phyloP scores from a whole-genome alignment of 345 rosid genomes.

The Passiflora organensis region DNA sequence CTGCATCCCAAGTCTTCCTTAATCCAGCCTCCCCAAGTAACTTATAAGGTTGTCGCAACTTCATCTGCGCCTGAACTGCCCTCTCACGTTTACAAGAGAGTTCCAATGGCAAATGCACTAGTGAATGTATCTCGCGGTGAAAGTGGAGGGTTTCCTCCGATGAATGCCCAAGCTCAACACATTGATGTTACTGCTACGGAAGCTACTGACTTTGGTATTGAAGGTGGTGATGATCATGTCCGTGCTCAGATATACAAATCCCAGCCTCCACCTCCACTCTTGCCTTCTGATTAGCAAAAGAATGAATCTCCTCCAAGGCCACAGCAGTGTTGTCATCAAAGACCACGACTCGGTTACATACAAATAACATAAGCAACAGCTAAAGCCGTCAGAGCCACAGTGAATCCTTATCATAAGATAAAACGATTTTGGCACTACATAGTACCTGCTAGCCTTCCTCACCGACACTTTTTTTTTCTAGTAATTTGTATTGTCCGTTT shows the following conservation, averaged over 20 bases:
- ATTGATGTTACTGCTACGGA: slow-evolving; percentile 32
- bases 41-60: slow-evolving; percentile 19
- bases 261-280: slow-evolving; percentile 69
- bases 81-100: slow-evolving; percentile 31
- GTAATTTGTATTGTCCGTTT: no score
- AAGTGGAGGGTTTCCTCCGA: slow-evolving; percentile 28
- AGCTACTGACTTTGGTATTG: slow-evolving; percentile 21
- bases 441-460: no score
- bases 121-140: slow-evolving; percentile 15
- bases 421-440: slow-evolving; percentile 22
- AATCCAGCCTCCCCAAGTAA: slow-evolving; percentile 21
- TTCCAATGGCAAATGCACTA: slow-evolving; percentile 20
- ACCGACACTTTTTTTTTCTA: no score
- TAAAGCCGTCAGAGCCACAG: slow-evolving; percentile 18
- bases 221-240: slow-evolving; percentile 48
- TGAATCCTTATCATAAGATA: slow-evolving; percentile 9
- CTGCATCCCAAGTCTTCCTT: slow-evolving; percentile 21
- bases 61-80: slow-evolving; percentile 33
- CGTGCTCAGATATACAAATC: slow-evolving; percentile 71
- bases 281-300: slow-evolving; percentile 49
- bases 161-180: slow-evolving; percentile 33
- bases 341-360: slow-evolving; percentile 41
- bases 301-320: slow-evolving; percentile 40
- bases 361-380: slow-evolving; percentile 34
- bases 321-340: slow-evolving; percentile 39